Evolutionary conservation across 2,329 filamentous ascomycete genomes (phyloP).

Genomic region (Diaporthe eres): DNA sequence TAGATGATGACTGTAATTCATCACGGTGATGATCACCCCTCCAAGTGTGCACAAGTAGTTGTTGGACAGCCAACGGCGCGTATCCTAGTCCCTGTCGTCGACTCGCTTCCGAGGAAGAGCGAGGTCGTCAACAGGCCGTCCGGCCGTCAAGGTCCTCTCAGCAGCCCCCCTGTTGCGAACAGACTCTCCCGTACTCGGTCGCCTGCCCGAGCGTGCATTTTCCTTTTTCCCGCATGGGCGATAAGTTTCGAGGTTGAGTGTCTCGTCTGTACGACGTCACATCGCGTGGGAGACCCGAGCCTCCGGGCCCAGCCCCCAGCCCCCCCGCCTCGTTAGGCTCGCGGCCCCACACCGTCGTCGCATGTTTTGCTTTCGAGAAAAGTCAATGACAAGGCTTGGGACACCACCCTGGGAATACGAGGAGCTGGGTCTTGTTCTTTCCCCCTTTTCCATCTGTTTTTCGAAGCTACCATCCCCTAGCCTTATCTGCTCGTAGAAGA

Average conservation of each 20-base stretch:
- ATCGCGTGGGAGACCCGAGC: slow-evolving; percentile 22
- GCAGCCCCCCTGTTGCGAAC: not conserved
- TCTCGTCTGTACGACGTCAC: not conserved
- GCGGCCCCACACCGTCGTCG: not conserved
- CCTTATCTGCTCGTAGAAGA: not conserved
- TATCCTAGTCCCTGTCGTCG: not conserved
- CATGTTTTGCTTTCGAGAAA: not conserved
- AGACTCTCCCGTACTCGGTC: not conserved
- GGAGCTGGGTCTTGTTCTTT: not conserved
- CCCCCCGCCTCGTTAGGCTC: slow-evolving; percentile 6
- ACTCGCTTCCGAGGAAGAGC: not conserved
- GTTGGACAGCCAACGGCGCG: not conserved
- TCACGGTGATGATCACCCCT: not conserved
- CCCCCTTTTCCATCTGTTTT: not conserved
- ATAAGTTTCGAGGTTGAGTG: not conserved
- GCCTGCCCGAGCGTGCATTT: not conserved
- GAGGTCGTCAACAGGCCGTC: not conserved
- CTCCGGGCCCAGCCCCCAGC: slow-evolving; percentile 15
- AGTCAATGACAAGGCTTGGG: not conserved
- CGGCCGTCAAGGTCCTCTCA: not conserved
- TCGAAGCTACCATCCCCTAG: not conserved
- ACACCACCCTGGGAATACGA: slow-evolving; percentile 19
- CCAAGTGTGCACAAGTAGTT: not conserved
- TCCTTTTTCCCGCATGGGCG: not conserved
- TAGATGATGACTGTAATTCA: not conserved